Evolutionary conservation across 345 rosid species (phyloP).

Genomic region (Salix udensis): DNA sequence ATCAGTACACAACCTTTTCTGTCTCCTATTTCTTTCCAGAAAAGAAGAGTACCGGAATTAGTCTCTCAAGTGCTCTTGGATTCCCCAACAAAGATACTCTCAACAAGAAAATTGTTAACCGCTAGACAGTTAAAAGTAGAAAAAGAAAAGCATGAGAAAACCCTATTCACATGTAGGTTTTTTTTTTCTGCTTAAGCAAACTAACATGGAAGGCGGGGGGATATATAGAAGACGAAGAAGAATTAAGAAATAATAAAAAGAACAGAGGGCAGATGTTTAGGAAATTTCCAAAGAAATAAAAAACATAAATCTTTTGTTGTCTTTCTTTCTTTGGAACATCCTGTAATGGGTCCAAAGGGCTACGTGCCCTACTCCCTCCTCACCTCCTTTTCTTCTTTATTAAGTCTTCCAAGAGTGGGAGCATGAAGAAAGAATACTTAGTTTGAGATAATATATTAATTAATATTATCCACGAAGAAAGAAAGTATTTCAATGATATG

Average conservation of each 20-base stretch:
- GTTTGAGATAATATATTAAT: too few relatives aligned
- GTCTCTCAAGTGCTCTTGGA: background rate
- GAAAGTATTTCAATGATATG: too few relatives aligned
- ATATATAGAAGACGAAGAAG: background rate
- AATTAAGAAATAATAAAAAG: background rate
- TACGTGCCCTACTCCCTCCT: background rate
- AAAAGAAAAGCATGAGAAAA: background rate
- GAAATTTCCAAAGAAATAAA: background rate
- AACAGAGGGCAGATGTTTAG: background rate
- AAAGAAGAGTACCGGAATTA: background rate
- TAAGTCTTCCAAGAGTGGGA: background rate
- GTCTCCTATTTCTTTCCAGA: background rate
- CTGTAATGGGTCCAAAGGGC: background rate
- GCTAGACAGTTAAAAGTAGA: background rate
- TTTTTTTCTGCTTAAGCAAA: background rate
- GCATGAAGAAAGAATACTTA: background rate
- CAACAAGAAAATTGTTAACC: background rate
- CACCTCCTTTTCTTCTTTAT: background rate
- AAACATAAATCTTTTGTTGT: background rate
- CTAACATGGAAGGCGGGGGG: background rate
- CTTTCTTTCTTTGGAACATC: background rate
- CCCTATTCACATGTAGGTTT: background rate
- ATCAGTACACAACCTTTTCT: background rate
- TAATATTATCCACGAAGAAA: too few relatives aligned
- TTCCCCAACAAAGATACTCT: background rate